Percentiles rank a stretch among this genome's conserved stretches.
These are phyloP conservation scores for Tulasnella sp. DNA, from an alignment of 768 basidiomycete genomes.

Conservation along the genomic window DNA sequence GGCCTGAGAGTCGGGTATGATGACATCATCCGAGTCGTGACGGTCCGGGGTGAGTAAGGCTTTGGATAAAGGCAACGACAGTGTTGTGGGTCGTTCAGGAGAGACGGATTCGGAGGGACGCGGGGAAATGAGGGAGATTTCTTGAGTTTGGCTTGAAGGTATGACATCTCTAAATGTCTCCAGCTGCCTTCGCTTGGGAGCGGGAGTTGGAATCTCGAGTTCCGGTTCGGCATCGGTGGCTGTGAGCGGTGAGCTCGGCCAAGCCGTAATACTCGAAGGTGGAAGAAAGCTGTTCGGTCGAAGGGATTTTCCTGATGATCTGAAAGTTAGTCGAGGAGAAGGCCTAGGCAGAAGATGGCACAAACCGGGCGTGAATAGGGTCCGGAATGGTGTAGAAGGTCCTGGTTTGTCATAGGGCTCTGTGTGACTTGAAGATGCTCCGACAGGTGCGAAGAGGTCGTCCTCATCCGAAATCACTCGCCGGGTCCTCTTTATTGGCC, in stretches of 20 bases:
- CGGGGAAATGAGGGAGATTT: not conserved
- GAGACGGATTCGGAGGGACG: not conserved
- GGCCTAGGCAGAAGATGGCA: not conserved
- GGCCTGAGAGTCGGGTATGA: constrained; percentile 25
- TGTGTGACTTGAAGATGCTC: not conserved
- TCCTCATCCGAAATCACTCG: not conserved
- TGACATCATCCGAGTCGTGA: not conserved
- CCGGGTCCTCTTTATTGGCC: not conserved
- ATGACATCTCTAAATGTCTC: not conserved
- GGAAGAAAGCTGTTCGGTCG: not conserved
- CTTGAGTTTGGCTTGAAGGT: constrained; percentile 13
- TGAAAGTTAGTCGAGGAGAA: not conserved
- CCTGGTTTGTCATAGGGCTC: not conserved
- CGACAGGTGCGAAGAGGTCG: not conserved
- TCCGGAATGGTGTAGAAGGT: not conserved
- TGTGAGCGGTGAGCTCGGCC: constrained; percentile 1
- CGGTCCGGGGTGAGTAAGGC: not conserved
- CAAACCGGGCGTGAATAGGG: not conserved
- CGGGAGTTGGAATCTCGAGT: not conserved
- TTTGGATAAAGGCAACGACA: not conserved
- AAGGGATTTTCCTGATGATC: not conserved
- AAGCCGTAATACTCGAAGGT: not conserved
- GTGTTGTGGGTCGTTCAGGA: not conserved
- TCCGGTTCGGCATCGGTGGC: not conserved
- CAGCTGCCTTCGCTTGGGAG: not conserved